A percentile compares a stretch with the other conserved stretches of the same genome.
These are phyloP conservation scores for Penicillium mononematosum DNA, from an alignment of 495 filamentous ascomycete species.

Conservation along the genomic window DNA sequence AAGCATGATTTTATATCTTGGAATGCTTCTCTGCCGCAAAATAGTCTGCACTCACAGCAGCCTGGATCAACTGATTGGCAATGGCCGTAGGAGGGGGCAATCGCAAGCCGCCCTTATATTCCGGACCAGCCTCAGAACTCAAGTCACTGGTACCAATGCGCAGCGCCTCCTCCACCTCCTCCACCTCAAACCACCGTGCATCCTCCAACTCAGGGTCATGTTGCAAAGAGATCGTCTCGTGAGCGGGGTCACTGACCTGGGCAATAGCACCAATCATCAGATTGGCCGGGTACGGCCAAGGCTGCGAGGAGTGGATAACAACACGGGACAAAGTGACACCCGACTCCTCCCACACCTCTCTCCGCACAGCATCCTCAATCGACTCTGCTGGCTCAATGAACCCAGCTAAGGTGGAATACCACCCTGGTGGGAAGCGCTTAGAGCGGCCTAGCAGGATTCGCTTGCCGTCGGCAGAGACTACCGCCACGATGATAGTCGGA, in stretches of 20 bases:
- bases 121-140: slow-evolving; percentile 59
- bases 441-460: slow-evolving; percentile 81
- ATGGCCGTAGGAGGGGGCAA: slow-evolving; percentile 77
- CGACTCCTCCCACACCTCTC: slow-evolving; percentile 95
- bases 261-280: slow-evolving; percentile 94
- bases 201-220: slow-evolving; percentile 90
- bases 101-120: slow-evolving; percentile 68
- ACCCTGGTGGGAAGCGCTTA: slow-evolving; percentile 76
- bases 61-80: slow-evolving; percentile 66
- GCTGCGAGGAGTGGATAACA: slow-evolving; percentile 88
- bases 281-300: slow-evolving; percentile 85
- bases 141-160: slow-evolving; percentile 60
- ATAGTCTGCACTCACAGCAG: slow-evolving; percentile 52
- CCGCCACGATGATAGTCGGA: slow-evolving; percentile 92
- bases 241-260: slow-evolving; percentile 70
- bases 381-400: slow-evolving; percentile 95
- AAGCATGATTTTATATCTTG: slow-evolving; percentile 32
- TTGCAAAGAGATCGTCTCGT: slow-evolving; percentile 76
- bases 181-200: slow-evolving; percentile 77
- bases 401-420: slow-evolving; percentile 89
- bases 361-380: slow-evolving; percentile 89
- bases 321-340: slow-evolving; percentile 84
- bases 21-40: slow-evolving; percentile 36
- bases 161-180: slow-evolving; percentile 60
- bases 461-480: slow-evolving; percentile 71